Base-by-base conservation (phyloP, 2,329 filamentous ascomycete genomes). In the Arachnomyces sp. region DNA sequence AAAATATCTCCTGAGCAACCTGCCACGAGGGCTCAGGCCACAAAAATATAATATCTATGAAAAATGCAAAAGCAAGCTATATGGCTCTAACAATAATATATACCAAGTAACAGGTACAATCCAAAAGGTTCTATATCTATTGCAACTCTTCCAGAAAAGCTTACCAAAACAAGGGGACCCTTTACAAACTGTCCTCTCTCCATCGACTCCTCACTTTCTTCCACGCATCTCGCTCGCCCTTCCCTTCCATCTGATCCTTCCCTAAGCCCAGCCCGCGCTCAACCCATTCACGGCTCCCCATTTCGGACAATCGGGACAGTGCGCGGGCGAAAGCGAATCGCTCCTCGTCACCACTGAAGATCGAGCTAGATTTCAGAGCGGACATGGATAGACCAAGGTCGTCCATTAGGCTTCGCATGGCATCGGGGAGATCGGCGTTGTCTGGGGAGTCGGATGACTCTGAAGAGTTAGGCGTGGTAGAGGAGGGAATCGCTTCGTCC, bases 311-410 rank as follows among this genome's bases (percentile, higher is more conserved):
- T 41, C 92, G 71, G 39, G 82, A 89, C 51, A 96, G 62, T 1
- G 92, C 92, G 39, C 92, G 72, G 16, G 88, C 88, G 69, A 98
- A 98, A 0, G 92, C 92, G 67, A 98, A 98, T 0, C 87, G 77
- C 65, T 98, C 92, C 67, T 98, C 92, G 43, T 95, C 92, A 31
- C 92, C 92, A 1, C 82, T 84, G 61, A 98, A 98, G 30, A 96
- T 77, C 49, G 77, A 85, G 31, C 82, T 87, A 49, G 81, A 81
- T 68, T 94, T 94, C 53, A 98, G 71, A 63, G 84, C 81, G 36
- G 80, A 73, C 67, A 92, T 89, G 52, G 83, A 89, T 66, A 88
- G 76, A 30, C 87, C 87, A 34, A 95, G 65, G 56, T 94, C 86
- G 53, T 94, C 87, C 76, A 94, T 84, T 54, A 94, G 73, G 55